phyloP scores from a whole-genome alignment of 1,284 basidiomycete species.

The Tilletia indica region DNA sequence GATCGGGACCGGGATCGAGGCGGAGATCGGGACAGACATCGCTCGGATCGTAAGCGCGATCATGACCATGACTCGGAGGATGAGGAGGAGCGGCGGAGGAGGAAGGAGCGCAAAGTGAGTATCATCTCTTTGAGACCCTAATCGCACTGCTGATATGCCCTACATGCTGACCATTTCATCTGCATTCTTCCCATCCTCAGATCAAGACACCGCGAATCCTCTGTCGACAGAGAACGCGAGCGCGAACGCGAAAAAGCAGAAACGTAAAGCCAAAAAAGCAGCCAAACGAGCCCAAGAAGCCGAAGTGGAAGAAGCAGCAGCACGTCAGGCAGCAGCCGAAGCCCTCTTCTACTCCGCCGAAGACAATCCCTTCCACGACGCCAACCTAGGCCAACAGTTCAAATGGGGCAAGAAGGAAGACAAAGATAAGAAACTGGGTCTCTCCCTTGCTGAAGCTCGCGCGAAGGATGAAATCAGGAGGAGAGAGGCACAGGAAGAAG shows the following conservation, averaged over 20 bases:
- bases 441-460: slow-evolving; percentile 76
- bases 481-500: slow-evolving; percentile 88
- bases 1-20: slow-evolving; percentile 12
- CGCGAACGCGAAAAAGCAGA: slow-evolving; percentile 25
- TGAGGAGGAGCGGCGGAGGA: slow-evolving; percentile 22
- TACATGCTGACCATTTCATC: neutral
- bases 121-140: neutral
- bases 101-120: slow-evolving; percentile 19
- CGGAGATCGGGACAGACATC: slow-evolving; percentile 7
- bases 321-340: slow-evolving; percentile 46
- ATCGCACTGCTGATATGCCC: no score
- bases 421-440: slow-evolving; percentile 84
- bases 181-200: neutral
- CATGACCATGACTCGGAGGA: slow-evolving; percentile 17
- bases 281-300: slow-evolving; percentile 34
- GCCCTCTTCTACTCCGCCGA: slow-evolving; percentile 72
- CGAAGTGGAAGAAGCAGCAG: slow-evolving; percentile 33
- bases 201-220: slow-evolving; percentile 32
- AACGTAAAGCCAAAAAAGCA: slow-evolving; percentile 43
- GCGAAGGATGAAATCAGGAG: slow-evolving; percentile 75
- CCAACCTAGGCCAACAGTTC: slow-evolving; percentile 88
- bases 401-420: slow-evolving; percentile 98
- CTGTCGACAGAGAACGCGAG: slow-evolving; percentile 19
- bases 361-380: slow-evolving; percentile 96
- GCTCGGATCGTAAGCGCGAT: slow-evolving; percentile 19